Evolutionary conservation across 495 filamentous ascomycete species (phyloP).

Genomic region (Aspergillus taichungensis): DNA sequence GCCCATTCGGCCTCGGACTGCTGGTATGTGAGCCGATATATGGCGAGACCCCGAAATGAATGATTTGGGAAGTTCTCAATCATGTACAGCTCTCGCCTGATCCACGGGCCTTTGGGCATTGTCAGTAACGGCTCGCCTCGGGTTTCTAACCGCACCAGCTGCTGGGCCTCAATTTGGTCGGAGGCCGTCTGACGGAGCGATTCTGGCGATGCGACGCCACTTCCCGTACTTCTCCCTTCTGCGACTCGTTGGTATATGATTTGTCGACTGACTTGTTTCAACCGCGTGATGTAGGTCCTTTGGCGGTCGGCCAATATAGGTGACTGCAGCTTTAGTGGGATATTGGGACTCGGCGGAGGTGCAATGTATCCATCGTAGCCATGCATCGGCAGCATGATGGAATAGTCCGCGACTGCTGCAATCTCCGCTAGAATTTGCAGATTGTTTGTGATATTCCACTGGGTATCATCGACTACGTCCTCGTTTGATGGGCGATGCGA

Average conservation of each 20-base stretch:
- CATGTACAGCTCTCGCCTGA: constrained; percentile 2
- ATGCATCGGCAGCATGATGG: constrained; percentile 17
- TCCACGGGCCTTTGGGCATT: constrained; percentile 13
- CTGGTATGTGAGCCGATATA: constrained; percentile 24
- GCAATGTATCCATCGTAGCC: constrained; percentile 13
- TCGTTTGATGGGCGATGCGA: background rate
- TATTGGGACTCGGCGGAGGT: background rate
- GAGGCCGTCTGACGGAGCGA: constrained; percentile 1
- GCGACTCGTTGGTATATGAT: background rate
- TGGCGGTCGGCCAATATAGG: background rate
- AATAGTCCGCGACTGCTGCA: constrained; percentile 12
- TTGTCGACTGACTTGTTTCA: constrained; percentile 8
- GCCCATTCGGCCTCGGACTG: constrained; percentile 21
- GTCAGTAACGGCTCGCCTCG: constrained; percentile 12
- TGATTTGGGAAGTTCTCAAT: background rate
- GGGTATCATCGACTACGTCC: constrained; percentile 4
- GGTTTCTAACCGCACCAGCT: constrained; percentile 7
- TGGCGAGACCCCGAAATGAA: constrained; percentile 13
- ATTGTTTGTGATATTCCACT: constrained; percentile 15
- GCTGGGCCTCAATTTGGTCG: constrained; percentile 12
- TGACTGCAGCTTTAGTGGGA: background rate
- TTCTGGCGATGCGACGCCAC: background rate
- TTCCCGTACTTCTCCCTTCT: background rate
- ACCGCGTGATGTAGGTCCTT: constrained; percentile 3
- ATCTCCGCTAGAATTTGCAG: constrained; percentile 18